Evolutionary conservation across 2,329 filamentous ascomycete genomes (phyloP).

Genomic region (Fusarium keratoplasticum): DNA sequence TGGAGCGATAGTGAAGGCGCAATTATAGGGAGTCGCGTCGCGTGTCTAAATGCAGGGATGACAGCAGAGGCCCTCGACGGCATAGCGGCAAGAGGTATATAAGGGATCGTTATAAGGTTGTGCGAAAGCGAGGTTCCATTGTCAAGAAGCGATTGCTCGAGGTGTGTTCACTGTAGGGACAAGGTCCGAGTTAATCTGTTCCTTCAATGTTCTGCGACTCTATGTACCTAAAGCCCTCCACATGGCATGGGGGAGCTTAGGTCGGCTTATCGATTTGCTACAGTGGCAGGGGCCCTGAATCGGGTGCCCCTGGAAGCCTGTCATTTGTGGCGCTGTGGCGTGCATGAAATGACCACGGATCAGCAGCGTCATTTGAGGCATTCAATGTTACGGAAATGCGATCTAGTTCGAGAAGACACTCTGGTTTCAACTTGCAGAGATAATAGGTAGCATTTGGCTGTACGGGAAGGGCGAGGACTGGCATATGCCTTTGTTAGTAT

Average conservation of each 20-base stretch:
- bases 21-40: slow-evolving; percentile 42
- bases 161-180: slow-evolving; percentile 30
- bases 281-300: slow-evolving; percentile 17
- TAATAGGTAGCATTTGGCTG: background rate
- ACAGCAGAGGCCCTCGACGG: slow-evolving; percentile 23
- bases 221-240: slow-evolving; percentile 1
- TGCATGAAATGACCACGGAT: background rate
- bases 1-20: slow-evolving; percentile 18
- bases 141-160: slow-evolving; percentile 10
- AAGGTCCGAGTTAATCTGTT: slow-evolving; percentile 30
- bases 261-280: slow-evolving; percentile 42
- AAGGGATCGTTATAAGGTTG: slow-evolving; percentile 21
- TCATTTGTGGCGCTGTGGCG: slow-evolving; percentile 28
- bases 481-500: background rate
- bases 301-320: background rate
- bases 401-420: background rate
- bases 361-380: slow-evolving; percentile 13
- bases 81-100: slow-evolving; percentile 38
- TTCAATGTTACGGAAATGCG: slow-evolving; percentile 15
- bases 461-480: background rate
- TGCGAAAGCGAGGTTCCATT: slow-evolving; percentile 29
- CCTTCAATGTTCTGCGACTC: slow-evolving; percentile 29
- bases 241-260: slow-evolving; percentile 11
- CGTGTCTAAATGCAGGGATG: slow-evolving; percentile 37
- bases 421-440: background rate